Conservation (phyloP, 1,139 yeast genomes). For the Magnusiomyces ingens region DNA sequence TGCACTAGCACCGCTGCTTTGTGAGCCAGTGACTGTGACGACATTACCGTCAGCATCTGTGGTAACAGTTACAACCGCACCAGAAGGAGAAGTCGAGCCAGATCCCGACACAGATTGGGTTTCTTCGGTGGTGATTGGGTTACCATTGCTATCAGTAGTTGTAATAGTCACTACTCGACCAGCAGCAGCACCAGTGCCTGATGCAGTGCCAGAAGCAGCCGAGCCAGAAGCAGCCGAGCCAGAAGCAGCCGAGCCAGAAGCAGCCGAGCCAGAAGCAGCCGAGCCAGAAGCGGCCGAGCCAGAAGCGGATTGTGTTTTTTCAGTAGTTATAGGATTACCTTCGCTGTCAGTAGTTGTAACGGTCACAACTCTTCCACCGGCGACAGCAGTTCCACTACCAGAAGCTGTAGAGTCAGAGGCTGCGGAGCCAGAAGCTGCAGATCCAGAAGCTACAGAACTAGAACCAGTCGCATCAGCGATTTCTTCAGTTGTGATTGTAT, state of each 20-base stretch:
- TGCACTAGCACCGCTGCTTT: neutral
- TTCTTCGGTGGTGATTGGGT: constrained; percentile 4
- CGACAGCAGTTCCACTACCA: neutral
- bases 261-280: constrained; percentile 5
- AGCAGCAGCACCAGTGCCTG: neutral
- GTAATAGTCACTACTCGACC: neutral
- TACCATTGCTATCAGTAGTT: constrained; percentile 5
- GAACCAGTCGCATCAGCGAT: neutral
- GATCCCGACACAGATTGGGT: neutral
- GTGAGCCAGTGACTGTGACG: constrained; percentile 3
- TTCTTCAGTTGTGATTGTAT: constrained; percentile 1
- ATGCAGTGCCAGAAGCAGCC: constrained; percentile 3
- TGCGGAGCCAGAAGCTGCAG: neutral
- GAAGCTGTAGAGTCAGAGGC: neutral
- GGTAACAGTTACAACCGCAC: neutral
- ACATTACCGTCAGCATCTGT: constrained; percentile 4
- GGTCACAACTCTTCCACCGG: neutral
- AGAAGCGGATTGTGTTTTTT: neutral
- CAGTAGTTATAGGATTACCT: constrained; percentile 9
- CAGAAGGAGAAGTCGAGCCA: constrained; percentile 8
- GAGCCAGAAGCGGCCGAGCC: neutral
- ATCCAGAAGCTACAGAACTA: neutral
- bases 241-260: constrained; percentile 7
- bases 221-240: constrained; percentile 1
- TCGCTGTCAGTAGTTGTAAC: neutral